Base-by-base conservation (phyloP, 2,329 filamentous ascomycete genomes). In the Claviceps monticola region DNA sequence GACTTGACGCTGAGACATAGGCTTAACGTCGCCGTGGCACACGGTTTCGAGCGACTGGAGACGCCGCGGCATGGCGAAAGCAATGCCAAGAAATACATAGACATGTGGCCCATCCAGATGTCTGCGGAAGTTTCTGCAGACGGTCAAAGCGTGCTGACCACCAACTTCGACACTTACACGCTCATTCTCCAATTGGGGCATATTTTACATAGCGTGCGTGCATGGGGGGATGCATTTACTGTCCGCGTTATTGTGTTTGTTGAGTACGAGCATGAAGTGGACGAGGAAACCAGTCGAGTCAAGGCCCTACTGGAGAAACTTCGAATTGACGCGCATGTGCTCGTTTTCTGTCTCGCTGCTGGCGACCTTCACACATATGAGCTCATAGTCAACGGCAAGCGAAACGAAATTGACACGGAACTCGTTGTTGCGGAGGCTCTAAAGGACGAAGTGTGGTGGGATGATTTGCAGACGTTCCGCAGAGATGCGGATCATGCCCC, bases 41-140 rank as follows among this genome's bases (percentile, higher is more conserved):
- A 86, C 61, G 88, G 87, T 0, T 95, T 94, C 56, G 80, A 88
- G 50, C 69, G 79, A 1, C 71, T 95, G 1, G 85, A 93, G 60
- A 78, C 88, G 0, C 88, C 88, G 0, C 73, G 78, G 19, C 65
- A 73, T 1, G 72, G 80, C 41, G 75, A 74, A 4, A 61, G 64
- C 17, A 79, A 83, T 50, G 72, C 71, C 4, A 91, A 91, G 62
- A 86, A 82, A 60, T 91, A 84, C 60, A 87, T 95, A 55, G 88
- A 95, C 61, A 70, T 95, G 4, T 95, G 88, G 88, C 88, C 88
- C 0, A 93, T 95, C 50, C 89, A 95, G 58, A 95, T 95, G 87
- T 91, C 88, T 5, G 88, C 88, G 1, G 86, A 91, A 59, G 78
- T 93, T 37, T 78, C 80, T 0, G 73, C 83, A 1, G 81, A 84